Evolutionary conservation across 2,329 filamentous ascomycete species (phyloP).

Genomic region (Coleophoma eucalyptorum): DNA sequence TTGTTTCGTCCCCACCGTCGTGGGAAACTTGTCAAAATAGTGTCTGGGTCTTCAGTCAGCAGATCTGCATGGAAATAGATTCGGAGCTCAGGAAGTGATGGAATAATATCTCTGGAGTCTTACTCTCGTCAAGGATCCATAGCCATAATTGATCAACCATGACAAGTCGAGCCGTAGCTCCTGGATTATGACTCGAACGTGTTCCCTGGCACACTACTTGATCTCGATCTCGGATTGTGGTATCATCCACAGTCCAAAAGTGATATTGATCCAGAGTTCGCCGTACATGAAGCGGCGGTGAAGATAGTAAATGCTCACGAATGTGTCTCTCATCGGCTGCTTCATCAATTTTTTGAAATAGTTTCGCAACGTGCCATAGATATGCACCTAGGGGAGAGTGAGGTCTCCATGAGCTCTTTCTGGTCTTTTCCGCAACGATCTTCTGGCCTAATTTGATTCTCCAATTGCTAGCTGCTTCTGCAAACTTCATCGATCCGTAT

Average conservation of each 20-base stretch:
- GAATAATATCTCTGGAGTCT: neutral
- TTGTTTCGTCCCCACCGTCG: slow-evolving; percentile 39
- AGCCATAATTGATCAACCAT: slow-evolving; percentile 42
- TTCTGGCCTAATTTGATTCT: neutral
- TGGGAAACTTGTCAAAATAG: slow-evolving; percentile 36
- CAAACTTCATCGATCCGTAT: neutral
- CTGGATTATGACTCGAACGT: slow-evolving; percentile 5
- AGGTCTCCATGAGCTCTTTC: neutral
- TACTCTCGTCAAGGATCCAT: slow-evolving; percentile 33
- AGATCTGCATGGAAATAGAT: neutral
- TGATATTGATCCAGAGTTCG: slow-evolving; percentile 44
- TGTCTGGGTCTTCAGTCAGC: slow-evolving; percentile 15
- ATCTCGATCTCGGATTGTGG: slow-evolving; percentile 30
- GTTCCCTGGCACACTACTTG: slow-evolving; percentile 17
- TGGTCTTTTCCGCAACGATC: neutral
- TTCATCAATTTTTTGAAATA: slow-evolving; percentile 11
- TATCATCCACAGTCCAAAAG: slow-evolving; percentile 36
- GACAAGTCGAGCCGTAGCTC: no score
- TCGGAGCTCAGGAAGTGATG: neutral
- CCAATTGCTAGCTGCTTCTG: neutral
- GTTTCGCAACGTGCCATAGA: neutral
- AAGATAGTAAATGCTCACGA: slow-evolving; percentile 12
- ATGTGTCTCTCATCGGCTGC: slow-evolving; percentile 12
- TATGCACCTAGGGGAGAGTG: neutral
- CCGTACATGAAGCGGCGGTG: slow-evolving; percentile 35